A percentile compares a stretch with the other conserved stretches of the same genome.
Evolutionary conservation across 768 basidiomycete genomes (phyloP).

Genomic region (Boletus patriciae): DNA sequence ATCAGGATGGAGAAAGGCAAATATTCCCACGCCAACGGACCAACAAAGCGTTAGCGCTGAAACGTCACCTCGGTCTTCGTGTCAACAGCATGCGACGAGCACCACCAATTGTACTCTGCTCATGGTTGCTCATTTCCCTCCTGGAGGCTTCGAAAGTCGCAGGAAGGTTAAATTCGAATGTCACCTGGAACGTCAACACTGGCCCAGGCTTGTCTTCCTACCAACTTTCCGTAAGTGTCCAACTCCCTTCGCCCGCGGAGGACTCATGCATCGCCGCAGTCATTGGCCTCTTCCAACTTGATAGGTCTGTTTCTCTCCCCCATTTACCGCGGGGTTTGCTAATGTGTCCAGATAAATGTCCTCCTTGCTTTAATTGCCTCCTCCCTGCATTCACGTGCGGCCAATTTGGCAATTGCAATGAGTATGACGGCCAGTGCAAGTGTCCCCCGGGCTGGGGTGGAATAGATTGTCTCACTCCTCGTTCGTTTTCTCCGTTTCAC

Average conservation of each 20-base stretch:
- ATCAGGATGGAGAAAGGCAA: not conserved
- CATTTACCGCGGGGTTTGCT: not conserved
- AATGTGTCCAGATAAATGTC: conserved; percentile 53
- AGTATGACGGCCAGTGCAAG: conserved; percentile 93
- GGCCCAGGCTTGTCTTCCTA: conserved; percentile 23
- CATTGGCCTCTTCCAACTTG: conserved; percentile 18
- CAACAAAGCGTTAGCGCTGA: not conserved
- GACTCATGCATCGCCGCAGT: conserved; percentile 18
- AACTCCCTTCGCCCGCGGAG: not conserved
- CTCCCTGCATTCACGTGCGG: conserved; percentile 90
- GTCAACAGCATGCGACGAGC: conserved; percentile 26
- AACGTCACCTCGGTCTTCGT: not conserved
- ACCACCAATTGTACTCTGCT: conserved; percentile 12
- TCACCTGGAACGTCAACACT: conserved; percentile 15
- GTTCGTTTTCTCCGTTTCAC: conserved; percentile 49
- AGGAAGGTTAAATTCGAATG: conserved; percentile 12
- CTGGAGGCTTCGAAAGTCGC: conserved; percentile 3
- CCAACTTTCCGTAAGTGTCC: conserved; percentile 26
- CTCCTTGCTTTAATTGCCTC: conserved; percentile 95
- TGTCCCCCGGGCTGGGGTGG: conserved; percentile 99
- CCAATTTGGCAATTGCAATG: conserved; percentile 87
- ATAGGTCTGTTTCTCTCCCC: conserved; percentile 11
- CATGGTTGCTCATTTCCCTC: conserved; percentile 16
- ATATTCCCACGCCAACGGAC: conserved; percentile 15
- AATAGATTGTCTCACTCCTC: conserved; percentile 88